Percentiles rank a stretch among this genome's conserved stretches.
phyloP scores from a whole-genome alignment of 176 grass and related monocot genomes.

The Otatea glauca region DNA sequence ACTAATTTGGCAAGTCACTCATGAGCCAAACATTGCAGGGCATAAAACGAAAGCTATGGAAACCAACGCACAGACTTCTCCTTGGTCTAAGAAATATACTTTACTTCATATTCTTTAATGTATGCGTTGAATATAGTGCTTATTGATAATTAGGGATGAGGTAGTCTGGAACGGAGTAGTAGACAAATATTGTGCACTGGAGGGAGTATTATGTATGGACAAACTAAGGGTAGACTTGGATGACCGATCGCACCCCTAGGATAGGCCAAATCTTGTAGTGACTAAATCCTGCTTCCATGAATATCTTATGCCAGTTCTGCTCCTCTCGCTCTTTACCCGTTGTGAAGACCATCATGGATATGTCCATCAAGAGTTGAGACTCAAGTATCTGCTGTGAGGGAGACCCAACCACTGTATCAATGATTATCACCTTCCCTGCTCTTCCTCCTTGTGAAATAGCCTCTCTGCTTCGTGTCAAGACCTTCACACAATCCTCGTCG shows the following conservation, averaged over 20 bases:
- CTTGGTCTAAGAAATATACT: no score
- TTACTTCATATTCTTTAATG: no score
- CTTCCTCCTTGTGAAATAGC: neutral
- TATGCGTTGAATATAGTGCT: no score
- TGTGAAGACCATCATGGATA: slow-evolving; percentile 3
- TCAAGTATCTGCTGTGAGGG: neutral
- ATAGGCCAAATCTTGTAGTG: slow-evolving; percentile 23
- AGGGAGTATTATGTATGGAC: no score
- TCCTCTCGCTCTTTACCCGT: slow-evolving; percentile 23
- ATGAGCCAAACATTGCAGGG: no score
- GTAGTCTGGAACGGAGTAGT: no score
- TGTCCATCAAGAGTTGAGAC: slow-evolving; percentile 25
- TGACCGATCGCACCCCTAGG: slow-evolving; percentile 18
- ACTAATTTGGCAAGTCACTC: no score
- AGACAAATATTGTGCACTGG: no score
- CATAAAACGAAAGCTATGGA: no score
- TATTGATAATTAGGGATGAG: no score
- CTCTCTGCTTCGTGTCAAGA: slow-evolving; percentile 14
- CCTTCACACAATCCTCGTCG: slow-evolving; percentile 30
- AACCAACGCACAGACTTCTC: no score
- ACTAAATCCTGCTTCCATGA: slow-evolving; percentile 37
- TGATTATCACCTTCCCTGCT: slow-evolving; percentile 48
- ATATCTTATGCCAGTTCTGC: slow-evolving; percentile 34
- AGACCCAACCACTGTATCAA: slow-evolving; percentile 29
- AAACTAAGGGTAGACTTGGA: slow-evolving; percentile 32